These are phyloP conservation scores for Collybia nuda DNA, from an alignment of 768 basidiomycete genomes.

Conservation along the genomic window DNA sequence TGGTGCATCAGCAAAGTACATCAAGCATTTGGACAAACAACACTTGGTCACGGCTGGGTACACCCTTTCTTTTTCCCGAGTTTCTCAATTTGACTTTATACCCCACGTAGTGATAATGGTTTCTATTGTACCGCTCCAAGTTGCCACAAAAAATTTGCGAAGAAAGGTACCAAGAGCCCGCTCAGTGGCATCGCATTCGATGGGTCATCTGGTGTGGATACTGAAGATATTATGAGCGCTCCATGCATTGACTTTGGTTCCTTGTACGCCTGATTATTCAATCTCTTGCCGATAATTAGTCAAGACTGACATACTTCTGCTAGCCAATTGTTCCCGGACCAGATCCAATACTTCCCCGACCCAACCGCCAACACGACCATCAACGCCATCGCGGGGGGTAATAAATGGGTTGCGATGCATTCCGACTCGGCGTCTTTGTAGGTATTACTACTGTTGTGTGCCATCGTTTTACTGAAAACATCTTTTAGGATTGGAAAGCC, in stretches of 20 bases:
- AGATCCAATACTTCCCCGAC: neutral
- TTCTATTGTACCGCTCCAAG: neutral
- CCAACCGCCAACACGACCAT: neutral
- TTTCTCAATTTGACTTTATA: neutral
- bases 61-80: conserved; percentile 6
- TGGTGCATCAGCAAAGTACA: conserved; percentile 14
- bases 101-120: neutral
- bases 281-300: neutral
- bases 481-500: conserved; percentile 30
- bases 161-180: conserved; percentile 8
- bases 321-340: conserved; percentile 1
- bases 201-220: conserved; percentile 34
- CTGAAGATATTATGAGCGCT: conserved; percentile 31
- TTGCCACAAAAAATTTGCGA: neutral
- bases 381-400: neutral
- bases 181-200: conserved; percentile 29
- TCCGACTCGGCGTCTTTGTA: neutral
- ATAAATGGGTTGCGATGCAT: neutral
- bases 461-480: neutral
- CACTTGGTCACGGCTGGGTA: conserved; percentile 37
- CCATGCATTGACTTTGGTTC: conserved; percentile 33
- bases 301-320: neutral
- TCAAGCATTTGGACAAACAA: conserved; percentile 29
- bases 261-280: conserved; percentile 23
- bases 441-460: neutral